Conservation (phyloP, 2,329 filamentous ascomycete species). For the Epicoccum sorghinum region DNA sequence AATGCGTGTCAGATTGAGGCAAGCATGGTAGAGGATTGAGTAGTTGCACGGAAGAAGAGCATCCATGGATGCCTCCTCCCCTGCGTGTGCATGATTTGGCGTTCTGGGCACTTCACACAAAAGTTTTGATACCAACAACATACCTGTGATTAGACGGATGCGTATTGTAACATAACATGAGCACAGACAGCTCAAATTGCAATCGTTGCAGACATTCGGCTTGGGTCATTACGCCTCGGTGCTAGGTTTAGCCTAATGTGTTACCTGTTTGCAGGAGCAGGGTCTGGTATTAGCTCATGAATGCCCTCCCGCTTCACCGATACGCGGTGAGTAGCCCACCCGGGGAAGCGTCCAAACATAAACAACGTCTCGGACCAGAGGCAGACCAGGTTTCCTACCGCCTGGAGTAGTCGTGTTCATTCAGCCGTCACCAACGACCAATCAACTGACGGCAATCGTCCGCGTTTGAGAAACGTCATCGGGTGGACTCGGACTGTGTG, state of each 20-base stretch:
- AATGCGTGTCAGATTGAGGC: neutral
- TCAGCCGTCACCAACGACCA: conserved; percentile 5
- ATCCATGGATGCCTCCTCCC: conserved; percentile 24
- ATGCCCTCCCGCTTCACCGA: no score
- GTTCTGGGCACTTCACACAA: conserved; percentile 36
- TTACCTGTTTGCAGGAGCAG: no score
- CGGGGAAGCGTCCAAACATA: no score
- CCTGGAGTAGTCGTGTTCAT: no score
- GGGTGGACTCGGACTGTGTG: conserved; percentile 8
- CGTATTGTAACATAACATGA: neutral
- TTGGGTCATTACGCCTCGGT: no score
- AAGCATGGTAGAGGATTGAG: neutral
- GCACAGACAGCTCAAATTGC: neutral
- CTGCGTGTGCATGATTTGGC: conserved; percentile 37
- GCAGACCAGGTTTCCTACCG: neutral
- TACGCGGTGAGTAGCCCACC: no score
- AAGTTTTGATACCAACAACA: conserved; percentile 36
- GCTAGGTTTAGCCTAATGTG: no score
- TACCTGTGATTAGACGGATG: conserved; percentile 21
- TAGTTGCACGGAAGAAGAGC: conserved; percentile 3
- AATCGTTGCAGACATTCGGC: neutral
- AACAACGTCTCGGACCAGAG: neutral
- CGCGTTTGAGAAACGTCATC: conserved; percentile 2
- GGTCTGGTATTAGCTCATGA: no score
- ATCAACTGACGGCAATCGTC: conserved; percentile 1